phyloP scores from a whole-genome alignment of 148 eudicot species.

The Linanthus parryae region DNA sequence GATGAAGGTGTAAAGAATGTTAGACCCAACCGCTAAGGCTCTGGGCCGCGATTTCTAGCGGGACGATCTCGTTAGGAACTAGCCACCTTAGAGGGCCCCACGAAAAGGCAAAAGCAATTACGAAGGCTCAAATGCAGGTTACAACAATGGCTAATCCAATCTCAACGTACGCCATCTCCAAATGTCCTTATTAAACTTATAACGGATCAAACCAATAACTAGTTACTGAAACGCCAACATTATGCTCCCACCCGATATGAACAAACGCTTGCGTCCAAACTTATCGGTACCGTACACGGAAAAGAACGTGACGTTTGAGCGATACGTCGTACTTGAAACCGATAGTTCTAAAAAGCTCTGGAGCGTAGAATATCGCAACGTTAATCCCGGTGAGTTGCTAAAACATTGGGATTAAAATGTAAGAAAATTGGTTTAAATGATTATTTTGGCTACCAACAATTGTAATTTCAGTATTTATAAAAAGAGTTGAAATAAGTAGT shows the following conservation, averaged over 20 bases:
- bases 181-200: background rate
- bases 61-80: constrained; percentile 19
- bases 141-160: constrained; percentile 3
- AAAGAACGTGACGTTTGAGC: constrained; percentile 16
- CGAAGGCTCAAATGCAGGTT: constrained; percentile 12
- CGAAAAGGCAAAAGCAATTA: constrained; percentile 17
- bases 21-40: constrained; percentile 7
- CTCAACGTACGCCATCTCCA: background rate
- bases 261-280: constrained; percentile 17
- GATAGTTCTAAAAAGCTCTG: constrained; percentile 24
- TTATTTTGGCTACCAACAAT: too few species aligned
- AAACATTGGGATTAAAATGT: constrained; percentile 24
- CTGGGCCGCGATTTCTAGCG: constrained; percentile 19
- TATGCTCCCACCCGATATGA: constrained; percentile 19
- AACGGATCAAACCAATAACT: background rate
- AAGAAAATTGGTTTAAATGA: too few species aligned
- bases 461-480: too few species aligned
- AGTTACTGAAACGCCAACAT: constrained; percentile 5
- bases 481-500: too few species aligned
- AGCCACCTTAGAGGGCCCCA: constrained; percentile 28
- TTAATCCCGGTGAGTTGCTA: constrained; percentile 39
- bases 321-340: constrained; percentile 24
- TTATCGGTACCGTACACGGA: constrained; percentile 16
- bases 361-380: constrained; percentile 31
- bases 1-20: constrained; percentile 14